Percentiles rank a stretch among this genome's conserved stretches.
These are phyloP conservation scores for Ogataea populi-albae DNA, from an alignment of 805 yeast genomes.

Conservation along the genomic window DNA sequence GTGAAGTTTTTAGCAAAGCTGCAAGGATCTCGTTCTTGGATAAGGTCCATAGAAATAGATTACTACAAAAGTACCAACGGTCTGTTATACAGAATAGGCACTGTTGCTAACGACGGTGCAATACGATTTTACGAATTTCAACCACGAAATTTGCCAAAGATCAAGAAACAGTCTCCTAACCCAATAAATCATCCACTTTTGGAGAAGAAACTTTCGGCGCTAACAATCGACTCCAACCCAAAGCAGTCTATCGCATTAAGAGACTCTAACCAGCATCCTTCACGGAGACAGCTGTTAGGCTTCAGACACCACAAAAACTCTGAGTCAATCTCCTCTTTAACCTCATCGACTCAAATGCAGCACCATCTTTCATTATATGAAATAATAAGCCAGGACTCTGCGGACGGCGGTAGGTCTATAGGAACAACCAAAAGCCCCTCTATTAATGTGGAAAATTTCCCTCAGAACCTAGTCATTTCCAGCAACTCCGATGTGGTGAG, in stretches of 20 bases:
- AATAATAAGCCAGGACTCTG: constrained; percentile 25
- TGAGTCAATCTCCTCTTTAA: constrained; percentile 31
- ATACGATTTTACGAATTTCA: constrained; percentile 53
- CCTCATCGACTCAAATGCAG: constrained; percentile 24
- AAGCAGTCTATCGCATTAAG: constrained; percentile 11
- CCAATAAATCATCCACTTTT: constrained; percentile 9
- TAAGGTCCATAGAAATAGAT: constrained; percentile 45
- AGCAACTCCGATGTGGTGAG: constrained; percentile 3
- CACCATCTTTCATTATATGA: constrained; percentile 28
- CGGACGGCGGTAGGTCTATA: constrained; percentile 5
- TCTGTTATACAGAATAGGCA: constrained; percentile 45
- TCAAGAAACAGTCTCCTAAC: constrained; percentile 22
- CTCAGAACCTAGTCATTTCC: neutral
- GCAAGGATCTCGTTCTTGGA: constrained; percentile 54
- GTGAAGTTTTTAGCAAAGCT: constrained; percentile 30
- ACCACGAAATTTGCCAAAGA: constrained; percentile 40
- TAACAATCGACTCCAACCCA: constrained; percentile 14
- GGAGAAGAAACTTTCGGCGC: constrained; percentile 14
- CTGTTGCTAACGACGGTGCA: constrained; percentile 56
- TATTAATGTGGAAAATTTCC: neutral
- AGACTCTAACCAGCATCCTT: constrained; percentile 9
- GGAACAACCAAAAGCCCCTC: constrained; percentile 3
- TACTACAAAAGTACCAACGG: constrained; percentile 31
- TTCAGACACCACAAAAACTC: constrained; percentile 16
- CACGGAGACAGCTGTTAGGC: constrained; percentile 12